Conservation (phyloP, 1,139 yeast species). For the Saccharomyces hybrid region DNA sequence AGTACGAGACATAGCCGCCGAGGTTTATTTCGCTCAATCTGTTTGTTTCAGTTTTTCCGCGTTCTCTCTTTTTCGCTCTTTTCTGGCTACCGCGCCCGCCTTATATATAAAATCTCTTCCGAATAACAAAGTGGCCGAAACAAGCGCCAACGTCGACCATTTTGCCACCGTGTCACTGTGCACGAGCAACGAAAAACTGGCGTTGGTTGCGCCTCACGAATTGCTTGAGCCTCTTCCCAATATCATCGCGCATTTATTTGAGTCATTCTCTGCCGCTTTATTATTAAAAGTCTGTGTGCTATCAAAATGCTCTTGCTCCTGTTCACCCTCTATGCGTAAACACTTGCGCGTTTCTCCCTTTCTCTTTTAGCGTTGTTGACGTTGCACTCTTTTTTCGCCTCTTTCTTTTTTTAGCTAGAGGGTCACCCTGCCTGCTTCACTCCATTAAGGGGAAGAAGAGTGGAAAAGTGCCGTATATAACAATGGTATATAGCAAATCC, state of each 20-base stretch:
- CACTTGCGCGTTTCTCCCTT: background rate
- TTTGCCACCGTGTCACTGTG: background rate
- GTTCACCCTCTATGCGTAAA: background rate
- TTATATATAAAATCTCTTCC: background rate
- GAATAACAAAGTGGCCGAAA: background rate
- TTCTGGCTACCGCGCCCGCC: background rate
- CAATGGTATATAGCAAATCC: background rate
- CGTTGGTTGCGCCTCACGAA: background rate
- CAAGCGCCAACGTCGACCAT: conserved; percentile 1
- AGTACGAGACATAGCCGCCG: conserved; percentile 1
- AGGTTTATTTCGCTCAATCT: background rate
- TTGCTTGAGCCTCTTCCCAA: background rate
- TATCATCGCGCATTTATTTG: background rate
- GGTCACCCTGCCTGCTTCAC: background rate
- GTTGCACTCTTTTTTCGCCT: background rate
- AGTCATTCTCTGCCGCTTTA: background rate
- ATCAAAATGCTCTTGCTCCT: background rate
- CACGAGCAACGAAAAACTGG: background rate
- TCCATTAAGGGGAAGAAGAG: background rate
- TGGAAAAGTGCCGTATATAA: background rate
- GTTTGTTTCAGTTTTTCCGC: background rate
- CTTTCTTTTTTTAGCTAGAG: background rate
- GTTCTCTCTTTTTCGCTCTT: background rate
- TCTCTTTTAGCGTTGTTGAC: background rate
- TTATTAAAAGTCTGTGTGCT: background rate